Evolutionary conservation across 768 basidiomycete genomes (phyloP).

Genomic region (Amanita molliuscula): DNA sequence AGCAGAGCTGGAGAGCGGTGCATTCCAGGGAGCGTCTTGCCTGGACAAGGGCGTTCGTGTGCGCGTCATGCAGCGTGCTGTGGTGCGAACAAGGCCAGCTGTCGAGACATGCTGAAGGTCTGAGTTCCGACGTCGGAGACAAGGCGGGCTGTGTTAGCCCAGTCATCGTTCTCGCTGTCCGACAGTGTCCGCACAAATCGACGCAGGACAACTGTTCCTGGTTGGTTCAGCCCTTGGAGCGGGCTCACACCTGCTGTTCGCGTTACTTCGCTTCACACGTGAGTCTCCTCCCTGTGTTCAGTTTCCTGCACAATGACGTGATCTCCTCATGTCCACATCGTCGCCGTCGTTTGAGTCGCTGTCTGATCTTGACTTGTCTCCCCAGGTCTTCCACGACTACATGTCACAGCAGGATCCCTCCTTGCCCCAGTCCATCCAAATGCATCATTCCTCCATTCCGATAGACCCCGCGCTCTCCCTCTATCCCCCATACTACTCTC

Average conservation of each 20-base stretch:
- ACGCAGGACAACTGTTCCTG: too few relatives aligned
- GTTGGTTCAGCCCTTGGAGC: too few relatives aligned
- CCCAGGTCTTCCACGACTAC: constrained; percentile 19
- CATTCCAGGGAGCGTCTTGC: too few relatives aligned
- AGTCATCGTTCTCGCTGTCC: not conserved
- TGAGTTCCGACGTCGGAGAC: not conserved
- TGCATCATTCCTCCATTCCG: constrained; percentile 50
- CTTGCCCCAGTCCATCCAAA: constrained; percentile 35
- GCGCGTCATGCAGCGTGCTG: too few relatives aligned
- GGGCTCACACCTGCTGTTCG: too few relatives aligned
- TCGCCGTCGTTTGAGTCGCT: constrained; percentile 18
- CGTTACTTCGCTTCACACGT: constrained; percentile 13
- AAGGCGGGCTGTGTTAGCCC: not conserved
- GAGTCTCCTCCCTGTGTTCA: constrained; percentile 11
- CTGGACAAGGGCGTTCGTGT: too few relatives aligned
- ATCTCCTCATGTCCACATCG: constrained; percentile 24
- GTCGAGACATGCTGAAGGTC: not conserved
- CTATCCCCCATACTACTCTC: constrained; percentile 56
- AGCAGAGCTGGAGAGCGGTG: too few relatives aligned
- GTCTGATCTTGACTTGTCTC: constrained; percentile 19
- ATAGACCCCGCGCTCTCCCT: constrained; percentile 67
- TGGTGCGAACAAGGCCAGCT: too few relatives aligned
- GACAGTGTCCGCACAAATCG: too few relatives aligned
- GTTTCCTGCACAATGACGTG: constrained; percentile 4
- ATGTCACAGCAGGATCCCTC: constrained; percentile 32